Evolutionary conservation across 2,329 filamentous ascomycete genomes (phyloP), one percentile per base, ranked within the genome.

Genomic region (Parasarocladium wereldwijsianum): DNA sequence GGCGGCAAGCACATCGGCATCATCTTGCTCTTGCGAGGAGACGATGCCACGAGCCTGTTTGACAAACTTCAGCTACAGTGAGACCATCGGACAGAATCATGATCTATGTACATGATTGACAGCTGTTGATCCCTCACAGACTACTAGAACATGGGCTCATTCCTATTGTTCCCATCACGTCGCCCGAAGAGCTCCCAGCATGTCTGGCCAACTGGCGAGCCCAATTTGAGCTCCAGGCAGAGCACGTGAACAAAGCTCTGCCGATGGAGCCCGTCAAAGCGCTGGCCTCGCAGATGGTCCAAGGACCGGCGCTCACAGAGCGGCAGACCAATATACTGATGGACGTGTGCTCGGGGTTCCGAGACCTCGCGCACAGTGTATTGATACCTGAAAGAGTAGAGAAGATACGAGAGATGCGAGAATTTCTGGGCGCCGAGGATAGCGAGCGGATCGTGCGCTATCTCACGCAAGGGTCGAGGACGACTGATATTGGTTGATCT

Each of bases 61-160:
- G 54, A 56, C 46, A 45, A 43, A 11, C 42, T 70, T 20, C 62
- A 70, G 30, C 45, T 58, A 28, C 43, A 55, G 60, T 65, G 42
- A 38, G 54, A 32, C 17, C 6, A 6, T n/a, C n/a, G n/a, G n/a
- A 24, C 14, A 4, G 17, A 8, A 17, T 16, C 12, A 15, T 34
- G 7, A 6, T 20, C 13, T 29, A 22, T 15, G 31, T 26, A 19
- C 31, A 17, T 11, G 12, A 19, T n/a, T n/a, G n/a, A n/a, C n/a
- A n/a, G n/a, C n/a, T n/a, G n/a, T 10, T 26, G 24, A 13, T 13
- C 11, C 13, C 8, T 9, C 19, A 13, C 29, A 60, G 57, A 6
- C 44, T 60, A 13, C 27, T 54, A 10, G 38, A 41, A 22, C 46
- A 42, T 18, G 40, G 46, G 23, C 44, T 46, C 9, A 39, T 62